Evolutionary conservation across 805 yeast species (phyloP), one percentile per base, ranked within the genome.

Genomic region (Hanseniaspora occidentalis): DNA sequence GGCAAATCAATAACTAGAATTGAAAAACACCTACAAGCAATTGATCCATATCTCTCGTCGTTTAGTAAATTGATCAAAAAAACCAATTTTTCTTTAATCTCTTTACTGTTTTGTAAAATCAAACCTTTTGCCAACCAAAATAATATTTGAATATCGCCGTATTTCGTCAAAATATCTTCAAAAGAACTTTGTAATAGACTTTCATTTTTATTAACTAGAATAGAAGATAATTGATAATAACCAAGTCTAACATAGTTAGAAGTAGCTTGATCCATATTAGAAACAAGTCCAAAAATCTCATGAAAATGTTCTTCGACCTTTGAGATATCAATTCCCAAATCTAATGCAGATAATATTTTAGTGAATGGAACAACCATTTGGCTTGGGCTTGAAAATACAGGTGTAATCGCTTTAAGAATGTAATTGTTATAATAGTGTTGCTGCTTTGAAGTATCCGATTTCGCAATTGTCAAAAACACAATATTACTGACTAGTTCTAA

Each of bases 111-210:
- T 48, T 71, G 75, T 55, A 84, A 53, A 0, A 83, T 52, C 38
- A 83, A 63, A 0, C 83, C 88, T 56, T 84, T 86, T 17, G 77
- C 61, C 6, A 78, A 57, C 95, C 95, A 86, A 2, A 79, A 62
- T 14, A 42, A 24, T 13, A 38, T 25, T 9, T 67, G 56, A 0
- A 69, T 53, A 53, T 84, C 94, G 14, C 35, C 24, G 33, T 4
- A n/a, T 13, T 34, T 22, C 35, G 14, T 34, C 18, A 29, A 41
- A 31, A 82, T 55, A 10, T 61, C 48, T 19, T 50, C 45, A 3
- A 54, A 25, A 3, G 57, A 44, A 3, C 38, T 31, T 14, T 48
- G 43, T 9, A 35, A 27, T 20, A 27, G 14, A 4, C 43, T 35
- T 10, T 63, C 46, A 75, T 77, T 75, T 50, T 76, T 76, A 58